Percentiles rank a stretch among this genome's conserved stretches.
Evolutionary conservation across 2,329 filamentous ascomycete genomes (phyloP).

Genomic region (Microsporum canis): DNA sequence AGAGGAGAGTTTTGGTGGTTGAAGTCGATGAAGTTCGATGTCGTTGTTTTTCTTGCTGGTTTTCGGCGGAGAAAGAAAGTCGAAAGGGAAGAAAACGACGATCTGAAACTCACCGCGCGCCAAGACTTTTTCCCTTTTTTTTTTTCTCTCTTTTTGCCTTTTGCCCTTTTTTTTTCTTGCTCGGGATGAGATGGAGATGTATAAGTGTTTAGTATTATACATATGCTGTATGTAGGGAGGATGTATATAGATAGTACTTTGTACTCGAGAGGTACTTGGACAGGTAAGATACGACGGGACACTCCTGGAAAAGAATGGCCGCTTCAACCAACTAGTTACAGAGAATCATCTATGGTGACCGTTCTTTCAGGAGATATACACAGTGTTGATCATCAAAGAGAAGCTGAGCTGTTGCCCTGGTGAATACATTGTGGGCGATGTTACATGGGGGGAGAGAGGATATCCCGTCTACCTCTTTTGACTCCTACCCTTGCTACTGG

Average conservation of each 20-base stretch:
- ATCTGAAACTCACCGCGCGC: not conserved
- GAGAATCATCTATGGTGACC: no score
- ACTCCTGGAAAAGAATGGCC: no score
- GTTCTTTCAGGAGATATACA: no score
- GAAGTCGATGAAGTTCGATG: not conserved
- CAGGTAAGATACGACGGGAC: no score
- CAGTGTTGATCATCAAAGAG: no score
- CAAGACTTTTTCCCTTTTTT: not conserved
- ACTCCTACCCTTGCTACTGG: not conserved
- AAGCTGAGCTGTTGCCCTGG: no score
- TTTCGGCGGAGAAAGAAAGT: not conserved
- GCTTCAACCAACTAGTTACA: no score
- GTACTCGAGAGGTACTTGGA: no score
- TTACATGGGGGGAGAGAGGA: not conserved
- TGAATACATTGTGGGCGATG: not conserved
- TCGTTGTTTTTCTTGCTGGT: no score
- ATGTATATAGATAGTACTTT: no score
- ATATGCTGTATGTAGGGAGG: no score
- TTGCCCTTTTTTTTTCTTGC: not conserved
- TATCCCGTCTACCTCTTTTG: not conserved
- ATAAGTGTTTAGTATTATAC: not conserved
- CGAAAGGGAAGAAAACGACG: not conserved
- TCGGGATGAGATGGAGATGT: not conserved
- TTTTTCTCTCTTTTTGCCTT: not conserved
- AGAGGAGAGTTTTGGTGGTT: not conserved